Evolutionary conservation across 2,329 filamentous ascomycete species (phyloP), one percentile per base, ranked within the genome.

Genomic region (Penicillium freii): DNA sequence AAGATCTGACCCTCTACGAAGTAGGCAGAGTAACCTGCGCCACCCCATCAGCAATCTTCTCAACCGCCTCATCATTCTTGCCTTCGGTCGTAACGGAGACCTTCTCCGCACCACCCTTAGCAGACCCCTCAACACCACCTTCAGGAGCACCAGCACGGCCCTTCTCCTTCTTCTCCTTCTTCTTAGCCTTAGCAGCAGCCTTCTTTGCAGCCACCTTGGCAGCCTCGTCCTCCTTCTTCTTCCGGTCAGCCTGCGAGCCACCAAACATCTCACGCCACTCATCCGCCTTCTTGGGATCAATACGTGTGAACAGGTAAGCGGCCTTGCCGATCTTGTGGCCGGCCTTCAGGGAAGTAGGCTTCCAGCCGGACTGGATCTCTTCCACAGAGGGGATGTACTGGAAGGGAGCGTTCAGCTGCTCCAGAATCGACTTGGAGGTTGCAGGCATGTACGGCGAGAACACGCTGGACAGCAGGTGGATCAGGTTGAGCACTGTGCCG

Each of bases 361-460:
- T 80, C 87, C 90, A 94, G 44, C 78, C 80, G 61, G 88, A 83
- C 1, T 75, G 72, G 62, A 81, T 70, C 29, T 73, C 65, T 64
- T 78, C 67, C 70, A 76, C 63, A 60, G 75, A 69, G 62, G 89
- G 87, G 60, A 92, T 91, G 36, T 75, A 75, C 47, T 82, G 75
- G 68, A 84, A 76, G 53, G 84, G 72, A 46, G 75, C 76, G 57
- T 88, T 84, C 29, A 97, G 83, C 78, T 97, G 93, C 61, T 84
- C 76, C 63, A 91, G 84, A 66, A 97, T 96, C 33, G 85, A 85
- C 58, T 82, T 82, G 4, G 89, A 82, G 9, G 89, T 92, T n/a
- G 83, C 82, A 40, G 91, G 92, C 81, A 97, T 90, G 77, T 93
- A 97, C 0, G 92, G 92, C 51, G 86, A 85, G 56, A 92, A 84